Conservation (phyloP, 75 land plant genomes). For the Cupressus sempervirens region DNA sequence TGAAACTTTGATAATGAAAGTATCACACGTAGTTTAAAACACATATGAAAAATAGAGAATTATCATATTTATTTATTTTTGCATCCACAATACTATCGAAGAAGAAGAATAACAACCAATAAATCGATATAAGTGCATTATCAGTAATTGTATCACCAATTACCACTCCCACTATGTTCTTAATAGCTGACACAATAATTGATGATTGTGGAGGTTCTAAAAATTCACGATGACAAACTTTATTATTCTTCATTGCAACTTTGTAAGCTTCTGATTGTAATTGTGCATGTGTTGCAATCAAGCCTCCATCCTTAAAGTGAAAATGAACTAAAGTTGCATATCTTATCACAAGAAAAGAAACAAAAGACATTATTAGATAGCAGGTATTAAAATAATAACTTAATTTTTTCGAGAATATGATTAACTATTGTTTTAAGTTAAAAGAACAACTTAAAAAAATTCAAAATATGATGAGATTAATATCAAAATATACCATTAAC, state of each 20-base stretch:
- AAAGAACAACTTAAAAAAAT: not conserved
- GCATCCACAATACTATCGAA: not conserved
- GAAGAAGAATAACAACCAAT: not conserved
- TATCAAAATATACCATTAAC: too few relatives aligned
- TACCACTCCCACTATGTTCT: slow-evolving; percentile 52
- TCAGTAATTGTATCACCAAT: slow-evolving; percentile 74
- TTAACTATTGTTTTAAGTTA: too few relatives aligned
- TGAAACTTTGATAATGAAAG: too few relatives aligned
- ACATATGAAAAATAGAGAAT: too few relatives aligned
- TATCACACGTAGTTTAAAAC: too few relatives aligned
- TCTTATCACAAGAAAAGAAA: not conserved
- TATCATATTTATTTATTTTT: not conserved
- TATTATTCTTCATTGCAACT: slow-evolving; percentile 41
- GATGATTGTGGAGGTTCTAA: slow-evolving; percentile 44
- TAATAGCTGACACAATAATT: slow-evolving; percentile 35
- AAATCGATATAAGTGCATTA: slow-evolving; percentile 70
- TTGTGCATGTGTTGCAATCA: slow-evolving; percentile 50
- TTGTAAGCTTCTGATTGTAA: slow-evolving; percentile 71
- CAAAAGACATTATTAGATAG: not conserved
- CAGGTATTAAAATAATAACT: not conserved
- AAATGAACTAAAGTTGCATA: slow-evolving; percentile 47
- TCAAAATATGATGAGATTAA: too few relatives aligned
- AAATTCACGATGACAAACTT: slow-evolving; percentile 60
- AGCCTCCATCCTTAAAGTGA: slow-evolving; percentile 52
- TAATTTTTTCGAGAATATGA: not conserved